Conservation (phyloP, 306 rosid species). For the Vigna unguiculata region DNA sequence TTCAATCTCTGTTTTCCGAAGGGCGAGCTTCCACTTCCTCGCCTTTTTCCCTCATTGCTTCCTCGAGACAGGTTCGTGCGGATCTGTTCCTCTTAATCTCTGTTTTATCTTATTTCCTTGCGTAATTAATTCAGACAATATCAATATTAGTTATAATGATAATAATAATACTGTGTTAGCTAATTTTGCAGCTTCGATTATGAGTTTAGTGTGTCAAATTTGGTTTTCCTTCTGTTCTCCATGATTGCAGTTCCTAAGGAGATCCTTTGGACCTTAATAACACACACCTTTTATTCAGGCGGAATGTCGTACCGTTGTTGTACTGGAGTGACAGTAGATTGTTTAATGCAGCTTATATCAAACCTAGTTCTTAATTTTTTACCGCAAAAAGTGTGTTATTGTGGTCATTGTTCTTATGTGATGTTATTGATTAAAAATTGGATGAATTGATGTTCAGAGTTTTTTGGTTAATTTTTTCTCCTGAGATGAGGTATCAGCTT, state of each 20-base stretch:
- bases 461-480: neutral
- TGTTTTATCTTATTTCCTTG: neutral
- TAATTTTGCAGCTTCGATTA: slow-evolving; percentile 51
- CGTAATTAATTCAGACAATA: neutral
- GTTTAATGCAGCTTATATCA: slow-evolving; percentile 37
- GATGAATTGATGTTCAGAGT: neutral
- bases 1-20: slow-evolving; percentile 28
- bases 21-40: slow-evolving; percentile 13
- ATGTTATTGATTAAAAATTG: neutral
- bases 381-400: neutral
- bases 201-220: neutral
- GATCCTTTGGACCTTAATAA: neutral
- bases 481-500: neutral
- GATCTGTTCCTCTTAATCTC: slow-evolving; percentile 44
- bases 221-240: neutral
- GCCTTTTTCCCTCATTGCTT: slow-evolving; percentile 45
- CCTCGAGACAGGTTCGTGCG: slow-evolving; percentile 39
- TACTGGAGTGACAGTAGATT: neutral
- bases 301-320: neutral
- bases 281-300: slow-evolving; percentile 3
- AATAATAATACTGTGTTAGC: slow-evolving; percentile 2
- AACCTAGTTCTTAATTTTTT: slow-evolving; percentile 13
- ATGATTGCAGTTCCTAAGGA: slow-evolving; percentile 11
- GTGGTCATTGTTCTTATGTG: neutral
- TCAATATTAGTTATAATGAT: neutral